Base-by-base conservation (phyloP, 108 stramenopile genomes). In the Ochromonas danica region DNA sequence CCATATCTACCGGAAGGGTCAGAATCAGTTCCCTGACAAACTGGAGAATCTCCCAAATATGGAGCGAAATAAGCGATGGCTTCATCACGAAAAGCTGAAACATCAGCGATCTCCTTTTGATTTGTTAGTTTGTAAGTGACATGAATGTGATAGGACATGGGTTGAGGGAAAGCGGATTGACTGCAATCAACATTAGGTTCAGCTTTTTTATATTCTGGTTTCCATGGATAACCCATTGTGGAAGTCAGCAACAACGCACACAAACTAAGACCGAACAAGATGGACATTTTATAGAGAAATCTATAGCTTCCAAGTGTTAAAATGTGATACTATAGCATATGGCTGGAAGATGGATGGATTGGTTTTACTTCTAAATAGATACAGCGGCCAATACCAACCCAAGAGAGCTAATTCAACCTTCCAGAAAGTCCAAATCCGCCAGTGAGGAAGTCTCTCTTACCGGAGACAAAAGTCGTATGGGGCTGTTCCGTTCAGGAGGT, bases 1-100 rank as follows among this genome's bases (percentile, higher is more conserved):
- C 67, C 67, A 31, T 70, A 70, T 10, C 67, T 10, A 40, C 67
- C 67, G 17, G 67, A 70, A 31, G 67, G 67, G 10, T 70, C 67
- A 22, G 22, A 10, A 31, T 38, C 36, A 31, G 67, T 70, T 40
- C 67, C 67, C 22, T 40, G 36, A 70, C 67, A 70, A 38, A 70
- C 22, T 17, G 67, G 67, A 40, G 14, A 14, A 22, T 70, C 67
- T 10, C 67, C 67, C 67, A 70, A 40, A 14, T 31, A 40, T 17
- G 36, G 39, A 31, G 67, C 67, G 40, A 70, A 70, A 38, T 40
- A 22, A 10, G 10, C 22, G 14, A 70, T 17, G 14, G 67, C 67
- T 22, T 17, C 67, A 22, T 70, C 67, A 22, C 67, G 36, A 17
- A 70, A 70, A 17, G 14, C 22, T 70, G 10, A 22, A 17, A 40